Conservation (phyloP, 805 yeast species). For the Tetrapisispora namnaoensis region DNA sequence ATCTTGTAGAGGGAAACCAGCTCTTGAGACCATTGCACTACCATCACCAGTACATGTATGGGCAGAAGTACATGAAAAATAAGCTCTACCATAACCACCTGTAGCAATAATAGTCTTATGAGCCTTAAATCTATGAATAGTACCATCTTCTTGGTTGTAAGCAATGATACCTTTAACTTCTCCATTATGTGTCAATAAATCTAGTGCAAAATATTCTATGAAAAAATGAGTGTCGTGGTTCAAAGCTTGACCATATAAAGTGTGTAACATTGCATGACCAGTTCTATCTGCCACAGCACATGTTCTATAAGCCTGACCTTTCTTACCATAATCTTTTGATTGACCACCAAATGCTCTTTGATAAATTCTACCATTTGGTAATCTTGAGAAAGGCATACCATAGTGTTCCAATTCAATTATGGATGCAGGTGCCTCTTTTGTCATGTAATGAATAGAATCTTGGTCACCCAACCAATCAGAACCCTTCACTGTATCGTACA, state of each 20-base stretch:
- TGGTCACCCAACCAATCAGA: slow-evolving; percentile 99
- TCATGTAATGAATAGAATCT: slow-evolving; percentile 98
- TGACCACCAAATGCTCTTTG: slow-evolving; percentile 99
- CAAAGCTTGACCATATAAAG: slow-evolving; percentile 91
- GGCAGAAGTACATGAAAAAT: slow-evolving; percentile 97
- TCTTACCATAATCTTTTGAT: slow-evolving; percentile 88
- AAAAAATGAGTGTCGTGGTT: slow-evolving; percentile 96
- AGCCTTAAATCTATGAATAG: slow-evolving; percentile 93
- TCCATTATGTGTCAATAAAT: slow-evolving; percentile 88
- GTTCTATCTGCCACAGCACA: slow-evolving; percentile 99
- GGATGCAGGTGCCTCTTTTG: slow-evolving; percentile 93
- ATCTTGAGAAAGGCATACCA: slow-evolving; percentile 98
- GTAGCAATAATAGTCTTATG: slow-evolving; percentile 96
- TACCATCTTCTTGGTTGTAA: slow-evolving; percentile 97
- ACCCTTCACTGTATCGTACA: slow-evolving; percentile 98
- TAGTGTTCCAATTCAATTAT: slow-evolving; percentile 95
- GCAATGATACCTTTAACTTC: slow-evolving; percentile 96
- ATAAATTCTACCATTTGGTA: slow-evolving; percentile 90
- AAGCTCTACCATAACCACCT: slow-evolving; percentile 98
- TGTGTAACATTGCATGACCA: slow-evolving; percentile 93
- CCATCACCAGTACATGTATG: slow-evolving; percentile 99
- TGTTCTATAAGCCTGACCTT: slow-evolving; percentile 98
- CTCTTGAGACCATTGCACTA: slow-evolving; percentile 95
- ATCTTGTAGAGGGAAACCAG: slow-evolving; percentile 96
- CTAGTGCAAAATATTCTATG: slow-evolving; percentile 94